A percentile compares a stretch with the other conserved stretches of the same genome.
phyloP scores from a whole-genome alignment of 164 flowering plant genomes.

The Aristolochia fimbriata region DNA sequence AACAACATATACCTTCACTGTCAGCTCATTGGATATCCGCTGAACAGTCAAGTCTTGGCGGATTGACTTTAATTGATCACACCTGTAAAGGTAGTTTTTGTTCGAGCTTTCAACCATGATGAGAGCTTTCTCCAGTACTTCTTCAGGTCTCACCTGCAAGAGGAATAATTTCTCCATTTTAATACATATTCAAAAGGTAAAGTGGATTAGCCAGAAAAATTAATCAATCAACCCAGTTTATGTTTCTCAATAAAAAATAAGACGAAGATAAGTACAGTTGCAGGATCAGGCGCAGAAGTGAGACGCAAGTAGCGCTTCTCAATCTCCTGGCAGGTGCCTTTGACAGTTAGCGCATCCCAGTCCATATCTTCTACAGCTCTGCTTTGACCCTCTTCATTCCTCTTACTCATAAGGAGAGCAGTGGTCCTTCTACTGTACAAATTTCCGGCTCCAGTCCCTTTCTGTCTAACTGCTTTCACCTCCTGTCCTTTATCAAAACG shows the following conservation, averaged over 20 bases:
- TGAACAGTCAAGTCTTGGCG: constrained; percentile 98
- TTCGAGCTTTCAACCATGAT: constrained; percentile 72
- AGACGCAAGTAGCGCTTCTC: constrained; percentile 97
- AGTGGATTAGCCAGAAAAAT: neutral
- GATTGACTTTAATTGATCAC: constrained; percentile 96
- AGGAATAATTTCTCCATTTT: neutral
- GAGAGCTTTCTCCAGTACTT: constrained; percentile 77
- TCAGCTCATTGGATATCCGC: constrained; percentile 65
- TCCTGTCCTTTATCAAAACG: constrained; percentile 75
- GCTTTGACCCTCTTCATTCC: constrained; percentile 45
- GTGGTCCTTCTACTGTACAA: constrained; percentile 47
- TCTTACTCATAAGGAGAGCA: constrained; percentile 58
- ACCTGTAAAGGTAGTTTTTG: constrained; percentile 88
- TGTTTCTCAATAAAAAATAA: neutral
- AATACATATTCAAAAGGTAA: neutral
- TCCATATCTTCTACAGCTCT: constrained; percentile 96
- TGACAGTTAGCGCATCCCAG: constrained; percentile 94
- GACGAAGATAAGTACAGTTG: constrained; percentile 43
- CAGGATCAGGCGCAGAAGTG: constrained; percentile 97
- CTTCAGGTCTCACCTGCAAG: constrained; percentile 91
- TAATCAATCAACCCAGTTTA: too few species aligned
- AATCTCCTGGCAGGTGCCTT: constrained; percentile 94
- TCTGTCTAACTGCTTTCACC: constrained; percentile 32
- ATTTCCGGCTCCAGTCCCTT: constrained; percentile 43
- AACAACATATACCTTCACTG: constrained; percentile 53